A percentile compares a stretch with the other conserved stretches of the same genome.
These are phyloP conservation scores for Glebionis coronaria DNA, from an alignment of 129 eudicot genomes.

Conservation along the genomic window DNA sequence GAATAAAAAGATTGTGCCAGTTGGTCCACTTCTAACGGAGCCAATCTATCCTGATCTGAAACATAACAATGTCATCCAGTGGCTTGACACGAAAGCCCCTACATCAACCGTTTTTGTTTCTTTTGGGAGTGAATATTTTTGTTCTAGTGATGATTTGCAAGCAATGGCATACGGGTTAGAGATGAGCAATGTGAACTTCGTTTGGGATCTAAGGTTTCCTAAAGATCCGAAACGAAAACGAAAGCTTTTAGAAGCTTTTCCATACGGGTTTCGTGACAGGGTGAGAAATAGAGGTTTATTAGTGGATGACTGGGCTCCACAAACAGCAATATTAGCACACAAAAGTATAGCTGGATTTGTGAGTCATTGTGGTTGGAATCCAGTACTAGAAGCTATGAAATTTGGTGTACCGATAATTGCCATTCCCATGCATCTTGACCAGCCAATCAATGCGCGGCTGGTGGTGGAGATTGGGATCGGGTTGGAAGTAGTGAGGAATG, in stretches of 20 bases:
- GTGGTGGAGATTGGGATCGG: conserved; percentile 16
- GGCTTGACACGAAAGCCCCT: conserved; percentile 13
- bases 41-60: background rate
- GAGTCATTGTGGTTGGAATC: conserved; percentile 28
- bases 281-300: conserved; percentile 11
- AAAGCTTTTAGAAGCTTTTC: conserved; percentile 8
- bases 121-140: conserved; percentile 20
- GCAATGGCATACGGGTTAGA: conserved; percentile 27
- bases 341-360: conserved; percentile 18
- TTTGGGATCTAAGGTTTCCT: conserved; percentile 25
- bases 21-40: conserved; percentile 8
- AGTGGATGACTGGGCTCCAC: conserved; percentile 28
- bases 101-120: conserved; percentile 17
- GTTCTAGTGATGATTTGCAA: background rate
- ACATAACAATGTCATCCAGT: conserved; percentile 9
- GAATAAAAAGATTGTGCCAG: background rate
- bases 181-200: conserved; percentile 23
- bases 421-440: conserved; percentile 29
- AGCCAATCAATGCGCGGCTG: conserved; percentile 22
- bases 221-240: background rate
- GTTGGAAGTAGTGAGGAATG: conserved; percentile 19
- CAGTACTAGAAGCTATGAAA: conserved; percentile 19
- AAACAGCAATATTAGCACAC: conserved; percentile 9
- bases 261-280: conserved; percentile 23
- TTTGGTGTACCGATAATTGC: conserved; percentile 27